Evolutionary conservation across 352 stramenopile genomes (phyloP).

Genomic region (Pythium periplocum): DNA sequence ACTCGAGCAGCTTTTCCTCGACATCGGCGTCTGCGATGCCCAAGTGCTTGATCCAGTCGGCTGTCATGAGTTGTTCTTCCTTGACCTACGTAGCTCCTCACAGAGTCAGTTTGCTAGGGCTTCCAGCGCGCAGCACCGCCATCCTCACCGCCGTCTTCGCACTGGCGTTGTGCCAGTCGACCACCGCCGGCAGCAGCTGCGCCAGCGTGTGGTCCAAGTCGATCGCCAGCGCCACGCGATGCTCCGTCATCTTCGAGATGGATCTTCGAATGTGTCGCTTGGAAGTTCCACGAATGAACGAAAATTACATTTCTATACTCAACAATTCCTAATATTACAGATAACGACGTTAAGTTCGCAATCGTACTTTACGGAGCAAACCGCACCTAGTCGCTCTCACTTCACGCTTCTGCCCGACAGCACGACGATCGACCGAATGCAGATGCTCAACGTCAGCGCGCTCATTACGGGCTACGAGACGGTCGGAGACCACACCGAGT

Average conservation of each 20-base stretch:
- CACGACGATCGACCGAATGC: conserved; percentile 17
- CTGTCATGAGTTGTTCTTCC: conserved; percentile 15
- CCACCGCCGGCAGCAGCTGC: conserved; percentile 32
- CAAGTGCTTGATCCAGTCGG: conserved; percentile 32
- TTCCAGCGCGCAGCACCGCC: not conserved
- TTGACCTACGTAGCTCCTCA: not conserved
- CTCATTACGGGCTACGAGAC: conserved; percentile 80
- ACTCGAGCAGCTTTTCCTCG: conserved; percentile 30
- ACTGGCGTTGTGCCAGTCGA: conserved; percentile 50
- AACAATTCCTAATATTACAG: conserved; percentile 5
- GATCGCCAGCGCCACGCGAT: conserved; percentile 37
- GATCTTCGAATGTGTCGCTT: not conserved
- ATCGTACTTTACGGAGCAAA: conserved; percentile 8
- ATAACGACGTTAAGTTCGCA: conserved; percentile 1
- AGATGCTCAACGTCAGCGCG: conserved; percentile 73
- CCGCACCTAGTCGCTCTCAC: not conserved
- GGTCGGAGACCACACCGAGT: conserved; percentile 83
- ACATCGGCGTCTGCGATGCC: conserved; percentile 13
- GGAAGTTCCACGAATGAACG: conserved; percentile 8
- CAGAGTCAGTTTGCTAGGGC: no score
- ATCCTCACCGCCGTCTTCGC: conserved; percentile 28
- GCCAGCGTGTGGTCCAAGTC: conserved; percentile 66
- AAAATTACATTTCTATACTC: not conserved
- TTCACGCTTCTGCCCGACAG: not conserved
- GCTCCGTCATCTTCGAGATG: conserved; percentile 13